Evolutionary conservation across 208 protist genomes (phyloP).

Genomic region (Wallacemonas collosoma): DNA sequence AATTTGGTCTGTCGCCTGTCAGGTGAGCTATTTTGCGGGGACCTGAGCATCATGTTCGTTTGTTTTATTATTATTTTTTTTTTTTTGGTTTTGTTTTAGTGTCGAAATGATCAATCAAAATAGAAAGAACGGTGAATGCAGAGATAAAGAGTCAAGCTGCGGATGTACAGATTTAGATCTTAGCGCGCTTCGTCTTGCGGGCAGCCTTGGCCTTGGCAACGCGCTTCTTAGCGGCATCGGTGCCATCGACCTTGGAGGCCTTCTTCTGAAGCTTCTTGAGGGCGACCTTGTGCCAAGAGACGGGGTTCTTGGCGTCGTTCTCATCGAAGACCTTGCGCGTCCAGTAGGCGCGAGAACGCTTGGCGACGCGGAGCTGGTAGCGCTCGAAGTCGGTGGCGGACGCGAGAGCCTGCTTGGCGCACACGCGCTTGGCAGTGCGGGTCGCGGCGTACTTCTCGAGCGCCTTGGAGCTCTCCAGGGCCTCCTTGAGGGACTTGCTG

Average conservation of each 20-base stretch:
- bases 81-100: conserved; percentile 19
- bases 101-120: conserved; percentile 25
- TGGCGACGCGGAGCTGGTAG: conserved; percentile 91
- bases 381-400: conserved; percentile 90
- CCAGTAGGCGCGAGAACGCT: conserved; percentile 90
- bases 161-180: not conserved
- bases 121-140: conserved; percentile 13
- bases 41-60: conserved; percentile 64
- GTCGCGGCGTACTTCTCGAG: conserved; percentile 89
- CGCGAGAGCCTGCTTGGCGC: conserved; percentile 83
- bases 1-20: too few relatives aligned
- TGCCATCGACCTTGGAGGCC: conserved; percentile 80
- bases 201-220: conserved; percentile 87
- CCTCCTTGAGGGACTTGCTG: conserved; percentile 77
- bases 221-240: conserved; percentile 79
- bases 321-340: conserved; percentile 90
- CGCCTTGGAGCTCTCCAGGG: conserved; percentile 64
- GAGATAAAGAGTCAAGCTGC: conserved; percentile 3
- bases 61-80: conserved; percentile 21
- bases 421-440: conserved; percentile 72
- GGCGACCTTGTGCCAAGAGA: conserved; percentile 89
- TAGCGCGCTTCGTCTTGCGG: conserved; percentile 45
- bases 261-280: conserved; percentile 90
- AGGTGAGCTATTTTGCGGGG: too few relatives aligned
- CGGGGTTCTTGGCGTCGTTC: conserved; percentile 86